A percentile compares a stretch with the other conserved stretches of the same genome.
These are phyloP conservation scores for Curvularia spicifera DNA, from an alignment of 2,329 filamentous ascomycete species.

Conservation along the genomic window DNA sequence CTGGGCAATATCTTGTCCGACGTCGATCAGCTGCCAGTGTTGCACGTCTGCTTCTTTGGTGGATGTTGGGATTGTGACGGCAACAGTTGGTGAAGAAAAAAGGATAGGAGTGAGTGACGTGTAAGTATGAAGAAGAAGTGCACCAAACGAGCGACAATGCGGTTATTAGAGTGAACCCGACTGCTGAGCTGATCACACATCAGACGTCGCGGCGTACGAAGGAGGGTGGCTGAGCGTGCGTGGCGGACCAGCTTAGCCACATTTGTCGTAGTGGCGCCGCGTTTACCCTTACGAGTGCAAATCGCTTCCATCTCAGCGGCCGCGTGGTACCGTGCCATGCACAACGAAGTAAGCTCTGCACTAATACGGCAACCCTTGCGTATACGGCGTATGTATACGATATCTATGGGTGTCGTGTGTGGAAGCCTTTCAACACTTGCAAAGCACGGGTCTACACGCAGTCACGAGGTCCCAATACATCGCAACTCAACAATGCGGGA, in stretches of 20 bases:
- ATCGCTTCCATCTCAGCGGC: constrained; percentile 1
- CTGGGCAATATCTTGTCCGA: constrained; percentile 12
- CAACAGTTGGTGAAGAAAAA: background rate
- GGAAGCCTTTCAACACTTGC: background rate
- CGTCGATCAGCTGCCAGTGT: constrained; percentile 4
- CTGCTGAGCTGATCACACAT: constrained; percentile 16
- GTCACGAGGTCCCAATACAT: background rate
- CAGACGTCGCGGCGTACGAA: constrained; percentile 20
- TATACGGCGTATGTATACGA: background rate
- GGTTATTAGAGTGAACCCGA: background rate
- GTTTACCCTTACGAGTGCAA: constrained; percentile 1
- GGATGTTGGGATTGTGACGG: background rate
- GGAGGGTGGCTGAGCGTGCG: constrained; percentile 18
- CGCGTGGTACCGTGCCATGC: constrained; percentile 10
- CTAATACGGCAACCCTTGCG: background rate
- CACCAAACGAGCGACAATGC: constrained; percentile 6
- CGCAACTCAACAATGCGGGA: background rate
- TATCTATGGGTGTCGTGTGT: background rate
- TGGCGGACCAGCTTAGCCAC: constrained; percentile 13
- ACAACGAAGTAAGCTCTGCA: background rate
- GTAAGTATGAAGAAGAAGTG: background rate
- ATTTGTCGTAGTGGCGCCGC: background rate
- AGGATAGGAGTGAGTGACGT: constrained; percentile 1
- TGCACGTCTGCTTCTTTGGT: constrained; percentile 3
- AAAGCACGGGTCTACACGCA: background rate